A percentile compares a stretch with the other conserved stretches of the same genome.
Conservation (phyloP, 768 basidiomycete species). For the Phanerochaete sordida region DNA sequence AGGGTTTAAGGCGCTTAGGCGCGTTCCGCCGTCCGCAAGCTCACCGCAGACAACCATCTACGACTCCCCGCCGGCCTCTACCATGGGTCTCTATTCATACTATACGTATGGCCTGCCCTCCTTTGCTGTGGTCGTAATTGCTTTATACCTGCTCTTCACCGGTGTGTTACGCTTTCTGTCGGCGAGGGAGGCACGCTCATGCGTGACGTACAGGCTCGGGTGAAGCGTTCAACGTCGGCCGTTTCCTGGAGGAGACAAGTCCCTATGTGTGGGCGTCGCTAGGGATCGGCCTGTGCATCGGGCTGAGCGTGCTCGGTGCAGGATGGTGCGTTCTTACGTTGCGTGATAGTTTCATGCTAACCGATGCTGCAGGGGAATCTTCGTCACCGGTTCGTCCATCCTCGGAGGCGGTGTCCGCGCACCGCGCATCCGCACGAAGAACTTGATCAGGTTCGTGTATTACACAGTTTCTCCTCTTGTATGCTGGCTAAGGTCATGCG, state of each 20-base stretch:
- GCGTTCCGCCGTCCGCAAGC: background rate
- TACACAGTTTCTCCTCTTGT: background rate
- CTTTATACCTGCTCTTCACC: slow-evolving; percentile 87
- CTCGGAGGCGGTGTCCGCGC: slow-evolving; percentile 93
- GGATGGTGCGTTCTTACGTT: slow-evolving; percentile 67
- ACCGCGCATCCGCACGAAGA: slow-evolving; percentile 95
- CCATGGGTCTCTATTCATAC: slow-evolving; percentile 41
- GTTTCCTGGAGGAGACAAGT: slow-evolving; percentile 90
- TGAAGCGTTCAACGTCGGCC: slow-evolving; percentile 91
- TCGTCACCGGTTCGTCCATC: slow-evolving; percentile 95
- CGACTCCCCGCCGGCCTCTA: slow-evolving; percentile 8
- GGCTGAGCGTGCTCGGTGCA: slow-evolving; percentile 89
- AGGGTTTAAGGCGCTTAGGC: slow-evolving; percentile 5
- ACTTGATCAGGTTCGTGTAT: slow-evolving; percentile 79
- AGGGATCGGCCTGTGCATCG: slow-evolving; percentile 91
- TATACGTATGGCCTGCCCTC: slow-evolving; percentile 68
- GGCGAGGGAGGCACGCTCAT: background rate
- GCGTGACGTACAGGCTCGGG: slow-evolving; percentile 58
- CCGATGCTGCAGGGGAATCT: slow-evolving; percentile 76
- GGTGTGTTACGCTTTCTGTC: slow-evolving; percentile 42
- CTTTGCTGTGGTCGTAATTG: slow-evolving; percentile 61
- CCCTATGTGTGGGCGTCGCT: slow-evolving; percentile 91
- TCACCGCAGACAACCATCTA: slow-evolving; percentile 14
- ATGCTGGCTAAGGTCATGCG: background rate
- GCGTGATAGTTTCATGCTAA: too few species aligned